These are phyloP conservation scores for Heliocybe sulcata DNA, from an alignment of 1,284 basidiomycete genomes.

Conservation along the genomic window DNA sequence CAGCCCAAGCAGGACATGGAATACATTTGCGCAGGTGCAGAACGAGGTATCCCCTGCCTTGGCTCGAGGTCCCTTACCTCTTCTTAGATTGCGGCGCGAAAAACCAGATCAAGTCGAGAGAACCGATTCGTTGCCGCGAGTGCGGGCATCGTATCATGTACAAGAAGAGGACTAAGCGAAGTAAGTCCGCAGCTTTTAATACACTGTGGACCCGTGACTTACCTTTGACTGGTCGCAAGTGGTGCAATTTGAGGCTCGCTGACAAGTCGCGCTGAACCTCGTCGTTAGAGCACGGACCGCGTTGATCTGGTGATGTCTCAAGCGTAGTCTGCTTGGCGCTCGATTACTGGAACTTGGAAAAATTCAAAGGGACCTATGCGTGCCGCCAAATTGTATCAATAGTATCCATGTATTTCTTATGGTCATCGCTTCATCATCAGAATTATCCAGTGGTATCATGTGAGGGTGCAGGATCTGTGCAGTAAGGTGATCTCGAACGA, in stretches of 20 bases:
- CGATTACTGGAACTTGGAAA: no score
- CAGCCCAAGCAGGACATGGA: conserved; percentile 65
- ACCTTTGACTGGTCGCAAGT: conserved; percentile 30
- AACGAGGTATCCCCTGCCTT: not conserved
- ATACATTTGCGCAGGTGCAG: conserved; percentile 89
- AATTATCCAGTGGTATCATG: not conserved
- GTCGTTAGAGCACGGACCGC: no score
- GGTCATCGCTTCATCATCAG: not conserved
- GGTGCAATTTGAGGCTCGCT: conserved; percentile 88
- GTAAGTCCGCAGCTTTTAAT: conserved; percentile 43
- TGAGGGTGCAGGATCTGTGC: not conserved
- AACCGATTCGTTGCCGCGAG: conserved; percentile 94
- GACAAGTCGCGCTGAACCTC: conserved; percentile 10
- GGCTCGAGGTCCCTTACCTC: conserved; percentile 7
- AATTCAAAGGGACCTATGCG: no score
- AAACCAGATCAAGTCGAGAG: conserved; percentile 89
- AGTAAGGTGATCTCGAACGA: not conserved
- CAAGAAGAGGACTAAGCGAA: conserved; percentile 94
- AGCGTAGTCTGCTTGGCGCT: no score
- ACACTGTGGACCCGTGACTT: not conserved
- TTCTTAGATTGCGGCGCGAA: conserved; percentile 84
- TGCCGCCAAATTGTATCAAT: not conserved
- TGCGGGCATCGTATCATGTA: conserved; percentile 99
- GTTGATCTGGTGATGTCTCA: no score
- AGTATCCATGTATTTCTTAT: not conserved